phyloP scores from a whole-genome alignment of 257 asterid species.

The Agastache rugosa region DNA sequence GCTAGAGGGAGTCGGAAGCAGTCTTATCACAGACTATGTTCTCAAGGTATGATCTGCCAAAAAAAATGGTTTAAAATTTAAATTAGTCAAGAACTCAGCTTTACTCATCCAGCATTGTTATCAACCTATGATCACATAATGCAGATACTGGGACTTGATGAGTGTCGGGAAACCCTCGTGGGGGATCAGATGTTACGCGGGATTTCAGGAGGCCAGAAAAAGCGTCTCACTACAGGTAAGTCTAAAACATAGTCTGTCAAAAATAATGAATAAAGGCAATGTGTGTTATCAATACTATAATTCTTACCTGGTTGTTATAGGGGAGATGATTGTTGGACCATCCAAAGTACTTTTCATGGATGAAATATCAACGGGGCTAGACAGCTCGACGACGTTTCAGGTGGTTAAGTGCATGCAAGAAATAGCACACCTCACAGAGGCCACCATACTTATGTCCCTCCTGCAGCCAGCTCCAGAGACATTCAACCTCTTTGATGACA shows the following conservation, averaged over 20 bases:
- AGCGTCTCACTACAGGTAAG: conserved; percentile 70
- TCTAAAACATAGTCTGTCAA: not conserved
- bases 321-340: conserved; percentile 85
- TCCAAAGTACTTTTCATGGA: conserved; percentile 73
- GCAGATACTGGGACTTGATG: conserved; percentile 69
- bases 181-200: conserved; percentile 77
- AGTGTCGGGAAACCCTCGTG: conserved; percentile 63
- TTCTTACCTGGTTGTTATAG: conserved; percentile 44
- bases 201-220: conserved; percentile 74
- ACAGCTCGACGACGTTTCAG: conserved; percentile 80
- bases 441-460: conserved; percentile 70
- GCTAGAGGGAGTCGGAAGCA: conserved; percentile 59
- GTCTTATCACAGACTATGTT: conserved; percentile 62
- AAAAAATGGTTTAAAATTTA: not conserved
- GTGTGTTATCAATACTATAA: not conserved
- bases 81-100: not conserved
- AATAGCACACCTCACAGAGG: conserved; percentile 61
- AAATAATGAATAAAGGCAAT: not conserved
- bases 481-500: conserved; percentile 72
- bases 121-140: conserved; percentile 1
- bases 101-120: not conserved
- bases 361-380: conserved; percentile 80
- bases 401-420: conserved; percentile 71
- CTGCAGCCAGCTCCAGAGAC: conserved; percentile 87
- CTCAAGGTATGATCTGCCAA: conserved; percentile 50